phyloP scores from a whole-genome alignment of 106 monocot genomes.

The Acanthochlamys bracteata region DNA sequence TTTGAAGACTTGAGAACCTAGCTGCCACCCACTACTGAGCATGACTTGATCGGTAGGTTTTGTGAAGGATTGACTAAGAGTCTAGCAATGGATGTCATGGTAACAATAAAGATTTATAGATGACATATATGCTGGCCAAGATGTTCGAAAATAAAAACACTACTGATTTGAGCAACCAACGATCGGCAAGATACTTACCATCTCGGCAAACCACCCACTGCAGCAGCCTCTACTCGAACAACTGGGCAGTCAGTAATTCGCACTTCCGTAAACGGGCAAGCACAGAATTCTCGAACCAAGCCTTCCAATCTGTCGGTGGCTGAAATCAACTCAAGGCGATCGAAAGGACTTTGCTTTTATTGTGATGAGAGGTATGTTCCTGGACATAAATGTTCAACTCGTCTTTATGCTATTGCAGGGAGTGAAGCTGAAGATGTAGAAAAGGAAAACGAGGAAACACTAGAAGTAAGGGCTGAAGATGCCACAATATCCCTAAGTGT shows the following conservation, averaged over 20 bases:
- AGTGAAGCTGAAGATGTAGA: not conserved
- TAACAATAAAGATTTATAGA: not conserved
- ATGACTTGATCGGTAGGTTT: not conserved
- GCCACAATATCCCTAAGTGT: not conserved
- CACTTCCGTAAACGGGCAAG: not conserved
- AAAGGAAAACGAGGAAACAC: not conserved
- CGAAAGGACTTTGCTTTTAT: not conserved
- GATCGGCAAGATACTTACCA: not conserved
- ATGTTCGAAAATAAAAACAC: not conserved
- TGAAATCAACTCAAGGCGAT: not conserved
- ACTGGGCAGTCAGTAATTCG: no score
- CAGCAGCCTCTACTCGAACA: no score
- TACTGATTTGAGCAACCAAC: not conserved
- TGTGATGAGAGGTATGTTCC: not conserved
- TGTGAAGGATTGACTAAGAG: not conserved
- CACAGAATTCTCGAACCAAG: not conserved
- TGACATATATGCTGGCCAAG: not conserved
- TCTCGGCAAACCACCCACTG: not conserved
- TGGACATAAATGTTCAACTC: not conserved
- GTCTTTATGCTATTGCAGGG: not conserved
- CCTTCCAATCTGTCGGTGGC: not conserved
- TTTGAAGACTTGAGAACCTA: not conserved
- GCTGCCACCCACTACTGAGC: not conserved
- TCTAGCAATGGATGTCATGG: not conserved
- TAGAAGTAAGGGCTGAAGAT: not conserved